Base-by-base conservation (phyloP, 139 green algal genomes). In the Diplosphaera chodatii region DNA sequence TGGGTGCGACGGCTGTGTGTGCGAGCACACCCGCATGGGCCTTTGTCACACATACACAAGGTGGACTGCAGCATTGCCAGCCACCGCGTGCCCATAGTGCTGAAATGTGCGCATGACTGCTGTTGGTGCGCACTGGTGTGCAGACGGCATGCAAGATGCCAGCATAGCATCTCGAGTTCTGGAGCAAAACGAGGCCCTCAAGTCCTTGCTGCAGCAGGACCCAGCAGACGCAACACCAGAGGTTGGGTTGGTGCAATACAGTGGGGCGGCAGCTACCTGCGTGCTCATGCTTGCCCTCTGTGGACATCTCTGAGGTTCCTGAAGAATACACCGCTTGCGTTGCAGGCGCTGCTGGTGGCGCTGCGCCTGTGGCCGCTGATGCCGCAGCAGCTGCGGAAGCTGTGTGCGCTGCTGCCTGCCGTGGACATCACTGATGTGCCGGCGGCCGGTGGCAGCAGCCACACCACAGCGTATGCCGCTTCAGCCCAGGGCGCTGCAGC, bases 311-410 rank as follows among this genome's bases (percentile, higher is more conserved):
- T n/a, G n/a, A n/a, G n/a, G n/a, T n/a, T n/a, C n/a, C n/a, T n/a
- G n/a, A n/a, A n/a, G n/a, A n/a, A n/a, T n/a, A n/a, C n/a, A n/a
- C n/a, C n/a, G 8, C 37, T 48, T 6, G 6, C 37, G 37, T 20
- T 40, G n/a, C 82, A 91, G 84, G 75, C 73, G 0, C 78, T 94
- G 40, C 69, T 88, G 68, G 69, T 95, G 64, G 83, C 84, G 0
- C 77, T 94, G 74, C 79, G 75, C 15, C 73, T 92, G 69, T 95
- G 89, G 89, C 71, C 78, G 10, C 63, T 67, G 30, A 63, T 95
- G 68, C 82, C 86, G 15, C n/a, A n/a, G 4, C 75, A 10, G 63
- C 68, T 3, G n/a, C 83, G 1, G 20, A 82, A 0, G 29, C 48
- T 22, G 16, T 86, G 72, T 64, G 41, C 64, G 10, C 80, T 89